phyloP scores from a whole-genome alignment of 495 filamentous ascomycete genomes.

The Acidomyces sp. region DNA sequence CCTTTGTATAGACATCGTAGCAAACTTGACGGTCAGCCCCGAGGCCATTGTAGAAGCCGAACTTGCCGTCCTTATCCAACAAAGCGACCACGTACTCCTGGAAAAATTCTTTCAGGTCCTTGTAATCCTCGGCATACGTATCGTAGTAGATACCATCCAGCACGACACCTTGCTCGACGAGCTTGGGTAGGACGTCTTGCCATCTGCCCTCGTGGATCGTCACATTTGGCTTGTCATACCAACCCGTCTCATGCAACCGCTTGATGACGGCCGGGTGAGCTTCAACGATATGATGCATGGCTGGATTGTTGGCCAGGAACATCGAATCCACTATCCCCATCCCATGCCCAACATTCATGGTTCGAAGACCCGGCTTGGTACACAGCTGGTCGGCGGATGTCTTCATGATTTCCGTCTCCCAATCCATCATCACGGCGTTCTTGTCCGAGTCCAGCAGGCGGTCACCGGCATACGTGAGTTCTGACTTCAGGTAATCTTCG shows the following conservation, averaged over 20 bases:
- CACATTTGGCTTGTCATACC: slow-evolving; percentile 52
- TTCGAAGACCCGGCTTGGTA: slow-evolving; percentile 45
- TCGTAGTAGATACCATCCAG: slow-evolving; percentile 97
- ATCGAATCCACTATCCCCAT: slow-evolving; percentile 92
- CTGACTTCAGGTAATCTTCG: slow-evolving; percentile 61
- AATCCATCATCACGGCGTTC: slow-evolving; percentile 96
- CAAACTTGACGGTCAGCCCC: slow-evolving; percentile 84
- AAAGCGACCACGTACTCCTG: slow-evolving; percentile 70
- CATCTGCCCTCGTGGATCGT: slow-evolving; percentile 60
- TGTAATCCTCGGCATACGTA: slow-evolving; percentile 90
- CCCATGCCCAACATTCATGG: slow-evolving; percentile 88
- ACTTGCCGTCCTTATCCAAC: slow-evolving; percentile 50
- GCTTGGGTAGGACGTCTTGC: slow-evolving; percentile 65
- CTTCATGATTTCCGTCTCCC: slow-evolving; percentile 87
- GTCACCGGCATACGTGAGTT: slow-evolving; percentile 58
- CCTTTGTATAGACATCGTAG: slow-evolving; percentile 87
- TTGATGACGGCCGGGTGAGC: slow-evolving; percentile 73
- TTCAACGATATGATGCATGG: slow-evolving; percentile 68
- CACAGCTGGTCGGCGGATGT: slow-evolving; percentile 53
- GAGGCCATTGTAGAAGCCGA: slow-evolving; percentile 92
- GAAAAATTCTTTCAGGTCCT: slow-evolving; percentile 74
- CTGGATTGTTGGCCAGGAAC: slow-evolving; percentile 56
- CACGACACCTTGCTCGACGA: slow-evolving; percentile 53
- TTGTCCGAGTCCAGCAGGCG: slow-evolving; percentile 64
- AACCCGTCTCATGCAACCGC: slow-evolving; percentile 50